Conservation (phyloP, 306 rosid species). For the Acacia acuminata region DNA sequence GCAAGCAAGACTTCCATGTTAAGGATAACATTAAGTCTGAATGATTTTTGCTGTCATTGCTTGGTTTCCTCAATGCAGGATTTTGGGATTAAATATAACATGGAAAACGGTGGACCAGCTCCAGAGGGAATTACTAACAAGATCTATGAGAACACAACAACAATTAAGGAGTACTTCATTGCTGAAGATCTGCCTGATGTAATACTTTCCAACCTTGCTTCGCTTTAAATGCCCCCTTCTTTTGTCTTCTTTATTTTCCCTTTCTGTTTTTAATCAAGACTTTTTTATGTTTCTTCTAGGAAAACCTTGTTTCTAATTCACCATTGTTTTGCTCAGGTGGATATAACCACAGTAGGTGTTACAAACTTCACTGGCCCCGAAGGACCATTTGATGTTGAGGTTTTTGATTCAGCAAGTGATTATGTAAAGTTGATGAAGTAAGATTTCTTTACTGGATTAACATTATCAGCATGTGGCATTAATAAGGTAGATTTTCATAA, state of each 20-base stretch:
- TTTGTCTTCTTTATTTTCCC: not conserved
- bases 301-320: conserved; percentile 31
- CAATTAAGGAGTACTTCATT: conserved; percentile 81
- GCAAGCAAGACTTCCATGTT: not conserved
- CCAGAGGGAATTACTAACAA: conserved; percentile 86
- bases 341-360: conserved; percentile 61
- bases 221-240: conserved; percentile 19
- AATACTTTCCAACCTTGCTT: conserved; percentile 37
- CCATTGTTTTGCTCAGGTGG: conserved; percentile 60
- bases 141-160: conserved; percentile 83
- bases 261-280: not conserved
- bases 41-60: not conserved
- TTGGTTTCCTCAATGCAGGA: conserved; percentile 65
- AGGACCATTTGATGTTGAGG: conserved; percentile 94
- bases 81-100: conserved; percentile 96
- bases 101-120: conserved; percentile 99
- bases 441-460: conserved; percentile 36
- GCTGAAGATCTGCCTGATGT: conserved; percentile 88
- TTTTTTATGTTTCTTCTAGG: conserved; percentile 12
- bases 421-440: conserved; percentile 91
- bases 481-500: not conserved
- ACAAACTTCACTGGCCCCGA: conserved; percentile 88
- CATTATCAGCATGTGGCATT: conserved; percentile 25
- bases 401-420: conserved; percentile 94
- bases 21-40: conserved; percentile 4